These are phyloP conservation scores for Lycium barbarum DNA, from an alignment of 257 asterid genomes.

Conservation along the genomic window DNA sequence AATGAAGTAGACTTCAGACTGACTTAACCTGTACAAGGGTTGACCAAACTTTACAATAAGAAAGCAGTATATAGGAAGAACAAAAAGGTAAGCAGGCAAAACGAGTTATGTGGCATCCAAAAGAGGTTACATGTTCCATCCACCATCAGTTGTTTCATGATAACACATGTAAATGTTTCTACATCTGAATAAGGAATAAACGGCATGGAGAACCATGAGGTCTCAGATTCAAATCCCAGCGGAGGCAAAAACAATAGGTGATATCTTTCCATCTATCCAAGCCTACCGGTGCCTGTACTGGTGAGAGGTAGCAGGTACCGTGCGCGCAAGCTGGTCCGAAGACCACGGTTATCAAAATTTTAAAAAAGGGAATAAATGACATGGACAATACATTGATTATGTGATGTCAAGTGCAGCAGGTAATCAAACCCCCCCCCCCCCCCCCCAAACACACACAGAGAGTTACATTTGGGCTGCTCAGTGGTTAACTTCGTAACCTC, in stretches of 20 bases:
- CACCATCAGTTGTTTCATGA: slow-evolving; percentile 5
- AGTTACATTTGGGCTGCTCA: background rate
- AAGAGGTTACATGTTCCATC: background rate
- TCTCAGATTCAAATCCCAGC: background rate
- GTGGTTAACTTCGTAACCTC: background rate
- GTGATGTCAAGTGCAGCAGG: background rate
- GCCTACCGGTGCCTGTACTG: background rate
- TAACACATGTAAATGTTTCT: slow-evolving; percentile 9
- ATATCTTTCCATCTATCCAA: background rate
- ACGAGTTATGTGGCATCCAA: background rate
- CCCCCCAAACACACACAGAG: no score
- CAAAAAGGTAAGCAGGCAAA: background rate
- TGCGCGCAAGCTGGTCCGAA: background rate
- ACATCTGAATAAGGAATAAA: background rate
- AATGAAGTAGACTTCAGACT: background rate
- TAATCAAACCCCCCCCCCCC: background rate
- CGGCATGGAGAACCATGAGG: background rate
- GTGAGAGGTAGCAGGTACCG: background rate
- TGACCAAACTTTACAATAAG: background rate
- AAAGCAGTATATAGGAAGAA: background rate
- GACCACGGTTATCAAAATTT: background rate
- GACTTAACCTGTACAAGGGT: background rate
- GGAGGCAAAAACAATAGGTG: background rate
- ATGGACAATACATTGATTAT: background rate
- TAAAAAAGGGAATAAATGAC: background rate